Evolutionary conservation across 305 asterid genomes (phyloP), one percentile per base, ranked within the genome.

Genomic region (Fraxinus latifolia): DNA sequence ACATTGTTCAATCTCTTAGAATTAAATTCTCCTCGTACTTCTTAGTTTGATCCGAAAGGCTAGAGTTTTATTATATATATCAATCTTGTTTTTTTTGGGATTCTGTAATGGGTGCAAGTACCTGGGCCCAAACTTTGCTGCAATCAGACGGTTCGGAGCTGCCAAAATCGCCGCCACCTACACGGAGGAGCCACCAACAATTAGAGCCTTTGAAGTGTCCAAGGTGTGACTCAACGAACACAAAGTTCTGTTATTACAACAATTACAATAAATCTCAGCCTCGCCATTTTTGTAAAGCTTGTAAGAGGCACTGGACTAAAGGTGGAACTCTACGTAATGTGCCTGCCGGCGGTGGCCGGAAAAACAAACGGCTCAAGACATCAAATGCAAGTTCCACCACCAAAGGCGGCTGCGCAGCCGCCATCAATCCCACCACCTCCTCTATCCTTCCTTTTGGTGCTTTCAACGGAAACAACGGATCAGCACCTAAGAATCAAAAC

Each of bases 291-390:
- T 95, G 98, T 82, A 95, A 95, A 84, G 89, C 91, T 7, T 95
- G 98, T 83, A 93, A 91, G 86, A 87, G 98, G 82, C 97, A 95
- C 86, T 95, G 98, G 98, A 93, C 98, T 5, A 90, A 88, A 86
- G 98, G 97, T 11, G 98, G 98, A 53, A 90, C 93, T 3, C 93
- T 94, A 27, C 97, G 98, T 32, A 94, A 90, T 37, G 97, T 94
- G 34, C 98, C 97, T 0, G 83, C 93, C 33, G 98, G 98, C 68
- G 97, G 96, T 15, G 93, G 92, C 79, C 90, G 97, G 21, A 95
- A 95, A 76, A 93, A 87, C 90, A 95, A 91, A 84, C 90, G 97
- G 15, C 89, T 89, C n/a, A 91, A 82, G 86, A 67, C 77, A 37
- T 33, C 91, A 7, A 80, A 78, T 33, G 11, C 77, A n/a, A 14